Evolutionary conservation across 78 protist species (phyloP).

Genomic region (Speleostelium caveatum): DNA sequence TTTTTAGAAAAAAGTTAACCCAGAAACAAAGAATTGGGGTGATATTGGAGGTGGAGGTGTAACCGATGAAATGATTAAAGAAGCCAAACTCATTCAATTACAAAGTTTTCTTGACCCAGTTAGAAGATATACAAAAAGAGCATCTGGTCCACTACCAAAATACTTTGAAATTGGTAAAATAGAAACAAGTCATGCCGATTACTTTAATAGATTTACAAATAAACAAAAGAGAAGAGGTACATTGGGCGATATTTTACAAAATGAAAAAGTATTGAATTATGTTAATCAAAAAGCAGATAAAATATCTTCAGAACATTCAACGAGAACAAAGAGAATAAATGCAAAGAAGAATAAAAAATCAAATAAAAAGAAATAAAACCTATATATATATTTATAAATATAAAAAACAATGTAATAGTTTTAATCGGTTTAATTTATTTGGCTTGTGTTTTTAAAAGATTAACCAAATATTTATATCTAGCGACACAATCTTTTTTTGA

Average conservation of each 20-base stretch:
- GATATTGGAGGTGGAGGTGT: slow-evolving; percentile 30
- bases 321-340: not conserved
- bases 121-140: not conserved
- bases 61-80: slow-evolving; percentile 57
- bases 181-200: slow-evolving; percentile 25
- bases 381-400: no score
- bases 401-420: not conserved
- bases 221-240: slow-evolving; percentile 64
- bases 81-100: slow-evolving; percentile 46
- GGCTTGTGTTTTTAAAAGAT: slow-evolving; percentile 30
- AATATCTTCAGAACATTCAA: not conserved
- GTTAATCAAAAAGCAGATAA: slow-evolving; percentile 44
- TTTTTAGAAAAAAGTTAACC: not conserved
- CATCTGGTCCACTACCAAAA: slow-evolving; percentile 26
- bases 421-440: not conserved
- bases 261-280: slow-evolving; percentile 24
- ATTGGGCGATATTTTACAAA: slow-evolving; percentile 35
- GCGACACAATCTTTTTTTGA: slow-evolving; percentile 81
- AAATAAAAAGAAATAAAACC: no score
- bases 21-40: slow-evolving; percentile 32
- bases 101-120: slow-evolving; percentile 33
- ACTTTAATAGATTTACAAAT: slow-evolving; percentile 59
- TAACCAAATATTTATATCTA: slow-evolving; percentile 72
- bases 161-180: slow-evolving; percentile 62
- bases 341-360: not conserved